A percentile compares a stretch with the other conserved stretches of the same genome.
Evolutionary conservation across 148 eudicot genomes (phyloP).

Genomic region (Amaranthus palmeri): DNA sequence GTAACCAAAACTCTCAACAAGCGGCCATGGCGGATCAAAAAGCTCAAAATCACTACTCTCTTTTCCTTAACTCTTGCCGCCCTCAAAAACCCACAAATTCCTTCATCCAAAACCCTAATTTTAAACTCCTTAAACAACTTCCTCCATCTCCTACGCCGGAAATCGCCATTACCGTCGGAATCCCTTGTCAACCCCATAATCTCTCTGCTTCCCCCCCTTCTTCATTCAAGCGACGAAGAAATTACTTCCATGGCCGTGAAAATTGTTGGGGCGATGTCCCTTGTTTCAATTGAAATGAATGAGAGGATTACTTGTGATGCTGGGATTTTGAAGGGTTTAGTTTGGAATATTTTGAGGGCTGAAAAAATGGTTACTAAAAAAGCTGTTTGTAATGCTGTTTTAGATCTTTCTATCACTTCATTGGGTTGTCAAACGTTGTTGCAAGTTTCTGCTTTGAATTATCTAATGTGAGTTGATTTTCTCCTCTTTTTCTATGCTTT

Average conservation of each 20-base stretch:
- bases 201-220: slow-evolving; percentile 41
- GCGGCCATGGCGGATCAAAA: slow-evolving; percentile 3
- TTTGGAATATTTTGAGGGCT: slow-evolving; percentile 14
- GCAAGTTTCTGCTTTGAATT: slow-evolving; percentile 37
- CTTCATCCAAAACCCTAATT: slow-evolving; percentile 16
- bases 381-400: slow-evolving; percentile 47
- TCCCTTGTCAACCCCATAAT: slow-evolving; percentile 22
- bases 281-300: slow-evolving; percentile 45
- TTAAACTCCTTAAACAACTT: slow-evolving; percentile 17
- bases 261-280: slow-evolving; percentile 42
- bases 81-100: slow-evolving; percentile 23
- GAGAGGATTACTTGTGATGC: slow-evolving; percentile 40
- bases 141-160: slow-evolving; percentile 15
- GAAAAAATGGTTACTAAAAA: slow-evolving; percentile 21
- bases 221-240: slow-evolving; percentile 30
- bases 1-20: not conserved
- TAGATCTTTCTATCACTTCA: slow-evolving; percentile 53
- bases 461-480: slow-evolving; percentile 44
- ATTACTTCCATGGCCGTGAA: slow-evolving; percentile 28
- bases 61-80: slow-evolving; percentile 30
- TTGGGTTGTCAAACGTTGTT: slow-evolving; percentile 38
- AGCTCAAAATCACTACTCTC: slow-evolving; percentile 2
- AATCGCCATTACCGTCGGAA: slow-evolving; percentile 1
- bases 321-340: slow-evolving; percentile 22
- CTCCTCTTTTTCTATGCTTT: not conserved